Evolutionary conservation across 2,329 filamentous ascomycete species (phyloP), one percentile per base, ranked within the genome.

Genomic region (Thyridium curvatum): DNA sequence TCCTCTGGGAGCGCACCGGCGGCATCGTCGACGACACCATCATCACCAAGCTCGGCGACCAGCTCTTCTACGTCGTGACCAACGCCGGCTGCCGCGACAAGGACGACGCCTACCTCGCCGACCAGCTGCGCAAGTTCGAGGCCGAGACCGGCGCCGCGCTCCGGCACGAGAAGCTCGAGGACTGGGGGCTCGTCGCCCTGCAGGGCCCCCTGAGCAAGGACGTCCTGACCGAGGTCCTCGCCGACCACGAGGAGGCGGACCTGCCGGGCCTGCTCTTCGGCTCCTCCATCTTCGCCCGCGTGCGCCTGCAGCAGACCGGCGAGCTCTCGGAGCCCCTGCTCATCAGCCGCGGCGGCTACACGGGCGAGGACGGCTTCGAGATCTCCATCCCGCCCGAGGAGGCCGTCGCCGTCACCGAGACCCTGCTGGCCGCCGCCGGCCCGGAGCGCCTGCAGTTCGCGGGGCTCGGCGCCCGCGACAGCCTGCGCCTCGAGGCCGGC

Each of bases 331-430:
- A 44, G 61, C 71, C 48, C 57, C 54, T 93, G 35, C 74, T 96
- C 37, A 81, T 96, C 55, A 90, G 82, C 57, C 80, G 93, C 44
- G 93, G 85, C 34, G 93, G 93, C 4, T 98, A 98, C 69, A 98
- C 93, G 0, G 93, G 93, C 43, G 93, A 98, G 68, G 93, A 98
- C 61, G 93, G 93, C 32, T 98, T 98, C 64, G 93, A 98, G 68
- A 87, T 98, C 54, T 93, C 86, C 31, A 85, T 96, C 52, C 79
- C 84, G 1, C 73, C 77, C 0, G 71, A 72, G 17, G 75, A 82
- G 51, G 79, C 82, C 8, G 72, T 78, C 6, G 67, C 68, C 15
- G 73, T 90, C 31, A 82, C 86, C 5, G 73, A 89, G 58, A 69
- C 79, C 17, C 72, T 95, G 17, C 74, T 95, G 34, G 60, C 72